phyloP scores from a whole-genome alignment of 257 asterid genomes.

The Nicotiana sylvestris region DNA sequence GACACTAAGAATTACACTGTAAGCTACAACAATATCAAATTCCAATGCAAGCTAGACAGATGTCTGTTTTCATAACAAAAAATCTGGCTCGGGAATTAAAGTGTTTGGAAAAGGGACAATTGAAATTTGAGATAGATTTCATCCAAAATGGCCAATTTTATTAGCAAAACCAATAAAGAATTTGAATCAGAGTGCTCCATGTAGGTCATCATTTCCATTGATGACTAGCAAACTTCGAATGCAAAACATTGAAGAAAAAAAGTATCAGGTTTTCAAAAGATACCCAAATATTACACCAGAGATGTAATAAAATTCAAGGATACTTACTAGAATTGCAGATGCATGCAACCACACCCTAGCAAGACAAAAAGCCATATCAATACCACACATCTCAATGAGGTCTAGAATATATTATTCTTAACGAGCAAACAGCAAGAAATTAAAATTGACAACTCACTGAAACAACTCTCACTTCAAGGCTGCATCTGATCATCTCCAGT shows the following conservation, averaged over 20 bases:
- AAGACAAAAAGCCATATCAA: constrained; percentile 31
- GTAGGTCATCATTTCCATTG: neutral
- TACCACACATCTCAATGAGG: constrained; percentile 12
- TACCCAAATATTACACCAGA: neutral
- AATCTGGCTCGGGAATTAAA: neutral
- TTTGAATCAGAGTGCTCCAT: neutral
- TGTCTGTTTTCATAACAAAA: neutral
- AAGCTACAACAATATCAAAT: neutral
- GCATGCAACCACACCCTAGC: constrained; percentile 36
- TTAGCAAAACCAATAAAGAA: neutral
- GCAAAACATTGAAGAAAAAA: neutral
- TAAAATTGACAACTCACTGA: constrained; percentile 43
- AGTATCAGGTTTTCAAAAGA: neutral
- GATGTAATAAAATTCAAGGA: neutral
- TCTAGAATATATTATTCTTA: neutral
- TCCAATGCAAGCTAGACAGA: neutral
- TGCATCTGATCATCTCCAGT: constrained; percentile 60
- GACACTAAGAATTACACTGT: too few relatives aligned
- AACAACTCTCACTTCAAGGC: constrained; percentile 34
- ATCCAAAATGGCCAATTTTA: neutral
- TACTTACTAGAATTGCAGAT: constrained; percentile 43
- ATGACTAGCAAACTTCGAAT: neutral
- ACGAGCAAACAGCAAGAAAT: constrained; percentile 10
- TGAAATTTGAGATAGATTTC: neutral
- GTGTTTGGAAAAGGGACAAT: neutral